Evolutionary conservation across 305 asterid genomes (phyloP), one percentile per base, ranked within the genome.

Genomic region (Fraxinus sp.): DNA sequence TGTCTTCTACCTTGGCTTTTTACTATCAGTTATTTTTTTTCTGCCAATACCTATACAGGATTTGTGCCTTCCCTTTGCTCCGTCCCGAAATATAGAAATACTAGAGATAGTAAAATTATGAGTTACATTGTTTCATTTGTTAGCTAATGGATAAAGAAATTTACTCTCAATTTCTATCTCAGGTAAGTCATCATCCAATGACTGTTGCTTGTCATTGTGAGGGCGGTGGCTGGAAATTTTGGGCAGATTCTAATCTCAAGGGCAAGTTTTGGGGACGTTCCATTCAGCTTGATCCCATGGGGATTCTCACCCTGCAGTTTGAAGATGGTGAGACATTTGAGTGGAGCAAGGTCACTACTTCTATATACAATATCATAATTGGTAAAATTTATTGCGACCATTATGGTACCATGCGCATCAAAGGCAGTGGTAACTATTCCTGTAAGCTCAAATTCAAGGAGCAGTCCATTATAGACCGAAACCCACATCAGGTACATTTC

Each of bases 201-300:
- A 82, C 94, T 83, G 98, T 96, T 80, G 99, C 99, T 37, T 96
- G 99, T 85, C 99, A 96, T 80, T 96, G 98, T 84, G 98, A 96
- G 87, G 98, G 98, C 66, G 91, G 90, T 85, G 97, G 94, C 30
- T 96, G 99, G 99, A 96, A 91, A 80, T 96, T 94, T 85, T 96
- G 98, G 99, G 98, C 95, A 77, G 99, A 96, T 87, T 93, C 98
- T 75, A 96, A 94, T 86, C 98, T 96, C 78, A 94, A 94, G 89
- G 98, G 98, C 87, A 96, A 96, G 90, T 96, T 96, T 85, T 96
- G 99, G 99, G 98, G 98, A 1, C 95, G 98, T 70, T 96, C 99
- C 14, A 96, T 96, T 87, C 99, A 96, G 86, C 98, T 96, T 75
- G 99, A 96, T 86, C 99, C 98, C 66, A 94, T 96, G 73, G 99